phyloP scores from a whole-genome alignment of 2,329 filamentous ascomycete genomes.

The Juglanconis oblonga region DNA sequence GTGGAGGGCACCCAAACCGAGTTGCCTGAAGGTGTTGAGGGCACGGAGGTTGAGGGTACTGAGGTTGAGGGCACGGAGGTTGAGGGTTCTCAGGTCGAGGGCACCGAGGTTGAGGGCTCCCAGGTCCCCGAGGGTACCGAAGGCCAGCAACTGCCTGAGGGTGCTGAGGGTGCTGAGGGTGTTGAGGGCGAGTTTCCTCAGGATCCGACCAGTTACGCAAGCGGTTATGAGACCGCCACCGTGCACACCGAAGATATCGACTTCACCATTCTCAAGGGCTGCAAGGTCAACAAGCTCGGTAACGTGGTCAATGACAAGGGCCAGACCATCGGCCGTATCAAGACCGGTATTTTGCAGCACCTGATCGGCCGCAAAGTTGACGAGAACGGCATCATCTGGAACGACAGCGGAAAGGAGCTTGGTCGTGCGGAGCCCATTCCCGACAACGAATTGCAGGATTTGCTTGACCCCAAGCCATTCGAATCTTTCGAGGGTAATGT shows the following conservation, averaged over 20 bases:
- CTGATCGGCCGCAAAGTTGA: conserved; percentile 63
- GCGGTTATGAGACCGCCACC: conserved; percentile 18
- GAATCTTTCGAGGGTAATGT: conserved; percentile 55
- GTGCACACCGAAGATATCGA: conserved; percentile 37
- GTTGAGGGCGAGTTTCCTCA: conserved; percentile 23
- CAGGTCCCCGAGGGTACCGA: neutral
- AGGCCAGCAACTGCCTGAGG: conserved; percentile 8
- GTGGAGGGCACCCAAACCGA: conserved; percentile 13
- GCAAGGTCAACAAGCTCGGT: conserved; percentile 57
- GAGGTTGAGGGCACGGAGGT: conserved; percentile 11
- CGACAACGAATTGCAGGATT: conserved; percentile 47
- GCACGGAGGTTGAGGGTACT: neutral
- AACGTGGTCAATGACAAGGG: conserved; percentile 55
- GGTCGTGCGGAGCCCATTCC: conserved; percentile 66
- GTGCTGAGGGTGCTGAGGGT: conserved; percentile 20
- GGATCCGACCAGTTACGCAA: conserved; percentile 11
- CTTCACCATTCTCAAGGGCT: conserved; percentile 48
- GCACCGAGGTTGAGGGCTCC: conserved; percentile 8
- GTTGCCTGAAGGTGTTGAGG: conserved; percentile 7
- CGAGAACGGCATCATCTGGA: conserved; percentile 68
- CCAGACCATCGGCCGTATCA: conserved; percentile 57
- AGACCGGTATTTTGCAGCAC: conserved; percentile 61
- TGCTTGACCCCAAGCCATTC: conserved; percentile 47
- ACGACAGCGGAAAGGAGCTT: conserved; percentile 65
- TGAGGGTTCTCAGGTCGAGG: conserved; percentile 5